Base-by-base conservation (phyloP, 805 yeast species). In the Pichia paraexigua region DNA sequence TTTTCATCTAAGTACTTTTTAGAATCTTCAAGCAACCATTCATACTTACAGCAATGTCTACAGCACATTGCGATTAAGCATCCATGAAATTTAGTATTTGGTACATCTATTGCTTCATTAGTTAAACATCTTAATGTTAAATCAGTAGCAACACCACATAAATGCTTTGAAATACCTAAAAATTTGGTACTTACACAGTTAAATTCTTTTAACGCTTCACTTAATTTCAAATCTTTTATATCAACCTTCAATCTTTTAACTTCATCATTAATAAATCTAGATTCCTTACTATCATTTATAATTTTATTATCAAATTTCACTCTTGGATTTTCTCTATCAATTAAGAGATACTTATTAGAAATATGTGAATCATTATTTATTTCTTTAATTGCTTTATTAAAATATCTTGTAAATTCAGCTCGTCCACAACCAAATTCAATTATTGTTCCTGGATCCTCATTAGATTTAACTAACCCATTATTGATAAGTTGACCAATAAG, bases 61-160 rank as follows among this genome's bases (percentile, higher is more conserved):
- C 97, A 90, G 63, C 97, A 90, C 88, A 91, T 84, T 25, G 97
- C 97, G 32, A 90, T 87, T 28, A 87, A 68, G 55, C 86, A 67
- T 0, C 94, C 95, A 3, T 67, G 64, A 46, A 67, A 65, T 12
- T 58, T 49, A 2, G 49, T 21, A 30, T 49, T 17, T 40, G 44
- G 22, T 55, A 45, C 20, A 17, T 54, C 58, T 18, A 45, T 44
- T 10, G 47, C 46, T 1, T 72, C 53, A 13, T 63, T 57, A 0
- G 74, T 54, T 2, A 89, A 63, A 67, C 89, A 84, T 57, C 80
- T 73, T 25, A 91, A 66, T 0, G 97, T 85, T 47, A 90, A 70
- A 64, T 90, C 97, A 0, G 97, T 91, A 1, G 97, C 97, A 3
- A 86, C 95, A 6, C 97, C 97, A 68, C 97, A 90, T 37, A 91